These are phyloP conservation scores for Acrocalymma vagum DNA, from an alignment of 2,329 filamentous ascomycete genomes.

Conservation along the genomic window DNA sequence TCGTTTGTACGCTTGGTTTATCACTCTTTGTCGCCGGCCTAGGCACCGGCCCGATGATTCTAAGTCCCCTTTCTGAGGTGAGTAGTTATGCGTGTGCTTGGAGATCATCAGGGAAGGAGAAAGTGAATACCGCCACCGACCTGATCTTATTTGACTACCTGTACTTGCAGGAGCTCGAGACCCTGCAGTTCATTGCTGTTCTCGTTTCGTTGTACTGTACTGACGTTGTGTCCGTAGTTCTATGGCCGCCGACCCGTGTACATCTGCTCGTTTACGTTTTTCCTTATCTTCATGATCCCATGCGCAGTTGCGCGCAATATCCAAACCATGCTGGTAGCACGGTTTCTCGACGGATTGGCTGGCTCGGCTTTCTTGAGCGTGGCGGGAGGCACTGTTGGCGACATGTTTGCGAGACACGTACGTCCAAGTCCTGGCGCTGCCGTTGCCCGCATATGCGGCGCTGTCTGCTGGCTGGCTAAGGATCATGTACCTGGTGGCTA, in stretches of 20 bases:
- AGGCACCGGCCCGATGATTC: slow-evolving; percentile 64
- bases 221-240: slow-evolving; percentile 59
- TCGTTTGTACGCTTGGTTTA: slow-evolving; percentile 81
- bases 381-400: slow-evolving; percentile 85
- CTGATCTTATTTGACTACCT: too few species aligned
- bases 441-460: slow-evolving; percentile 4
- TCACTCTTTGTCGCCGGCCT: slow-evolving; percentile 85
- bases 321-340: slow-evolving; percentile 77
- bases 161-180: background rate
- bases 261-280: slow-evolving; percentile 75
- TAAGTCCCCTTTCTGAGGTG: slow-evolving; percentile 62
- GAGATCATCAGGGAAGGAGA: slow-evolving; percentile 11
- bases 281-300: slow-evolving; percentile 82
- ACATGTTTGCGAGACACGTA: slow-evolving; percentile 55
- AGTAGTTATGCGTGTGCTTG: slow-evolving; percentile 14
- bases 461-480: slow-evolving; percentile 1
- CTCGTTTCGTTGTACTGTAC: slow-evolving; percentile 2
- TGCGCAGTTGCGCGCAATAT: slow-evolving; percentile 84
- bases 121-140: too few species aligned
- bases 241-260: slow-evolving; percentile 87
- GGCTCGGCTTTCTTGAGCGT: slow-evolving; percentile 72
- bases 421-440: slow-evolving; percentile 13
- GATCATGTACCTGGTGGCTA: slow-evolving; percentile 1
- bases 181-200: background rate
- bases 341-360: slow-evolving; percentile 80